A percentile compares a stretch with the other conserved stretches of the same genome.
phyloP scores from a whole-genome alignment of 495 filamentous ascomycete genomes.

The Chaetomium cochliodes region DNA sequence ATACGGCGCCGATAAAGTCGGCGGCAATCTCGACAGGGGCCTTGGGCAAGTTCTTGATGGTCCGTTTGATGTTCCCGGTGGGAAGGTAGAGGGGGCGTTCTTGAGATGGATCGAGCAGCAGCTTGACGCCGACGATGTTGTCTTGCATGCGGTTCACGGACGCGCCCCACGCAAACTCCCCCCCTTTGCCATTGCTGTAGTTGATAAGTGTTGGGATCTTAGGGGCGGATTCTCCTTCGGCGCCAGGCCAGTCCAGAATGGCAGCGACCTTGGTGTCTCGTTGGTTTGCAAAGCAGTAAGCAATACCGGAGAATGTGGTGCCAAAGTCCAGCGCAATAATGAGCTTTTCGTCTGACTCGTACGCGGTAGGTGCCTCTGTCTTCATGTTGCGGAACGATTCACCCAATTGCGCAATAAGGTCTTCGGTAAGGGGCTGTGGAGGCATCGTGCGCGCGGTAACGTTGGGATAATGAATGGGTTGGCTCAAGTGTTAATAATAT shows the following conservation, averaged over 20 bases:
- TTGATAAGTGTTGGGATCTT: constrained; percentile 1
- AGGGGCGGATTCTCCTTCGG: constrained; percentile 3
- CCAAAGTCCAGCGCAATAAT: constrained; percentile 2
- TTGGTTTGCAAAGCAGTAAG: neutral
- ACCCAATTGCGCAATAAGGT: neutral
- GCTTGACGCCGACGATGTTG: constrained; percentile 6
- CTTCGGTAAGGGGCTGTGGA: too few relatives aligned
- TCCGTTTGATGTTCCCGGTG: neutral
- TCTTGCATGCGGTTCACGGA: constrained; percentile 3
- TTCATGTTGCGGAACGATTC: neutral
- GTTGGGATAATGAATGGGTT: too few relatives aligned
- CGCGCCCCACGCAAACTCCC: constrained; percentile 2
- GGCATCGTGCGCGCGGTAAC: too few relatives aligned
- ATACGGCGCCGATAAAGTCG: neutral
- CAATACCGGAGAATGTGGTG: neutral
- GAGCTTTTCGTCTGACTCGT: constrained; percentile 3
- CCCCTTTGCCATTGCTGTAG: neutral
- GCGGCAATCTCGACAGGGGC: constrained; percentile 1
- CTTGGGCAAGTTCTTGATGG: constrained; percentile 1
- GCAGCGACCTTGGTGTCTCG: constrained; percentile 5
- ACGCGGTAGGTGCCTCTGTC: neutral
- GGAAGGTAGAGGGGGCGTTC: neutral
- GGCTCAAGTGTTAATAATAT: too few relatives aligned
- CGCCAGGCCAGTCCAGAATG: neutral
- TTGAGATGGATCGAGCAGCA: neutral